phyloP scores from a whole-genome alignment of 2,329 filamentous ascomycete species.

The Stagonosporopsis tanaceti region DNA sequence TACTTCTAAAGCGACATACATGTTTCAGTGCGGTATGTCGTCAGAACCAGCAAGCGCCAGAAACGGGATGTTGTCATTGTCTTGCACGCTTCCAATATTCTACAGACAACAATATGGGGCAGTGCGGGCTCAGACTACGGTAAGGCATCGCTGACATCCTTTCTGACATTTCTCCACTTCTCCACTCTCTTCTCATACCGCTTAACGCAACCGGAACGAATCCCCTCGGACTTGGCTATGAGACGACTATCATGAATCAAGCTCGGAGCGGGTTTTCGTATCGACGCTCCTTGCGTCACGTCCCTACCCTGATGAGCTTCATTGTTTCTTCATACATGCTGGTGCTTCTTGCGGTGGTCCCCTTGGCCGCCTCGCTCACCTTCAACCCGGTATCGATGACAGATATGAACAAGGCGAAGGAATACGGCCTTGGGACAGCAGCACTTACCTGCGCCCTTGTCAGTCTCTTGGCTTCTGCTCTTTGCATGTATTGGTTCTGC shows the following conservation, averaged over 20 bases:
- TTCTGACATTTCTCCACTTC: neutral
- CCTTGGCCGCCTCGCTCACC: neutral
- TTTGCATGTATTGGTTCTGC: constrained; percentile 71
- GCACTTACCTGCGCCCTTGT: constrained; percentile 2
- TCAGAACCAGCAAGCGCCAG: neutral
- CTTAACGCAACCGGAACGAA: constrained; percentile 4
- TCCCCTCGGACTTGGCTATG: neutral
- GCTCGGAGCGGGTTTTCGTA: neutral
- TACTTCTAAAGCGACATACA: neutral
- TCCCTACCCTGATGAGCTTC: neutral
- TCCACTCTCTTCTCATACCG: neutral
- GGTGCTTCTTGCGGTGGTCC: neutral
- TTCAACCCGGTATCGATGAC: constrained; percentile 8
- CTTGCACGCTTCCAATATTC: constrained; percentile 11
- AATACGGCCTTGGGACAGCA: constrained; percentile 9
- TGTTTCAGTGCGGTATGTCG: constrained; percentile 13
- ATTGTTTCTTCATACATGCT: neutral
- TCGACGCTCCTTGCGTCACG: neutral
- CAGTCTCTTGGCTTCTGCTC: constrained; percentile 8
- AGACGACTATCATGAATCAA: neutral
- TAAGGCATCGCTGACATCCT: neutral
- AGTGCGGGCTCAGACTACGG: neutral
- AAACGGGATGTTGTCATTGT: neutral
- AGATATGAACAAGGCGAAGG: constrained; percentile 6
- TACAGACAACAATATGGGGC: neutral